Conservation (phyloP, 306 rosid species). For the Inga leiocalycina region DNA sequence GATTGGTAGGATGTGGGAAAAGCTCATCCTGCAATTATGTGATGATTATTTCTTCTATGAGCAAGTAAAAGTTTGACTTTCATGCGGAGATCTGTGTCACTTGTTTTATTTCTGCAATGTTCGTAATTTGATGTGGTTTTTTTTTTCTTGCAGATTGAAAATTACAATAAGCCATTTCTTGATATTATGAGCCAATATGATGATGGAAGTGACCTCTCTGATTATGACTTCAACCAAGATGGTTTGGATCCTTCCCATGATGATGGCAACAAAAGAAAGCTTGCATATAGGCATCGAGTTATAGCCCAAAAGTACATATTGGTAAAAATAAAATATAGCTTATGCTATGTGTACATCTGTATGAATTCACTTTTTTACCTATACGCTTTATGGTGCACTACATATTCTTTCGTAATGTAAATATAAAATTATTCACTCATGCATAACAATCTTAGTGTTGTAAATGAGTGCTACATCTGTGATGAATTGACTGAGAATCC, state of each 20-base stretch:
- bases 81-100: background rate
- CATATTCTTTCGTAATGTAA: background rate
- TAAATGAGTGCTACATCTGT: slow-evolving; percentile 25
- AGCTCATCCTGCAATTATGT: slow-evolving; percentile 73
- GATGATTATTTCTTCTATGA: slow-evolving; percentile 87
- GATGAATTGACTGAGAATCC: slow-evolving; percentile 17
- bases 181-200: slow-evolving; percentile 61
- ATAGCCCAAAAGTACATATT: slow-evolving; percentile 62
- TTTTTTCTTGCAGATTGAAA: slow-evolving; percentile 75
- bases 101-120: slow-evolving; percentile 23
- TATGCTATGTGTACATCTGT: background rate
- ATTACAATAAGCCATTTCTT: slow-evolving; percentile 76
- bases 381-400: background rate
- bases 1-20: slow-evolving; percentile 88
- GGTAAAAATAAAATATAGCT: slow-evolving; percentile 47
- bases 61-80: slow-evolving; percentile 57
- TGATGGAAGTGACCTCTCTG: slow-evolving; percentile 79
- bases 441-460: slow-evolving; percentile 11
- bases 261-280: slow-evolving; percentile 69
- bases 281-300: slow-evolving; percentile 85
- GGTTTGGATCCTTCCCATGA: slow-evolving; percentile 60
- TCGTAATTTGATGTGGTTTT: slow-evolving; percentile 26
- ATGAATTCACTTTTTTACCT: slow-evolving; percentile 11
- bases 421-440: slow-evolving; percentile 6
- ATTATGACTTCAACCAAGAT: slow-evolving; percentile 77